Conservation (phyloP, 345 rosid species). For the Sisymbrium altissimum region DNA sequence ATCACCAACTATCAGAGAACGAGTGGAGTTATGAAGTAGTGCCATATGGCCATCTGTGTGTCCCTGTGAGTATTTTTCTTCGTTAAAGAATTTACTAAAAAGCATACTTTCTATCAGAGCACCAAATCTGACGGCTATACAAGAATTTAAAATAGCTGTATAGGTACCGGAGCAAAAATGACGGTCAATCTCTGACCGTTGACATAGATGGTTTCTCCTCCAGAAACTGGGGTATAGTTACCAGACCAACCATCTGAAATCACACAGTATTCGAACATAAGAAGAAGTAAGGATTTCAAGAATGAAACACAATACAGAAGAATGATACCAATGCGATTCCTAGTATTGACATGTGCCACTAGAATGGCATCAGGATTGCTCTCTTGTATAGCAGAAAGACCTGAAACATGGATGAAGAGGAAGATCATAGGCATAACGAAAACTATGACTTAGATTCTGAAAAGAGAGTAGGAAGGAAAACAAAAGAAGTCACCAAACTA, state of each 20-base stretch:
- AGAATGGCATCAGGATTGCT: not conserved
- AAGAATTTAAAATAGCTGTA: not conserved
- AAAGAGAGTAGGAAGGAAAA: not conserved
- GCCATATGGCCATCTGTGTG: slow-evolving; percentile 92
- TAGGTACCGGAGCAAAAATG: slow-evolving; percentile 71
- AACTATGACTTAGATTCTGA: not conserved
- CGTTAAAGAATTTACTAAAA: slow-evolving; percentile 3
- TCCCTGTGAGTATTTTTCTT: slow-evolving; percentile 50
- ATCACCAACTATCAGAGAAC: slow-evolving; percentile 78
- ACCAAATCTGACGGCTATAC: not conserved
- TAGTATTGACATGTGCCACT: slow-evolving; percentile 67
- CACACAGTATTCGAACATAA: slow-evolving; percentile 11
- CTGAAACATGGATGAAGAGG: slow-evolving; percentile 41
- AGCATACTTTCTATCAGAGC: not conserved
- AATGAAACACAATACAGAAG: not conserved
- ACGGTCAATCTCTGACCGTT: slow-evolving; percentile 65
- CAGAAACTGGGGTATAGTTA: slow-evolving; percentile 57
- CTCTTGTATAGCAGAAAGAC: slow-evolving; percentile 73
- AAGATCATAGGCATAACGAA: not conserved
- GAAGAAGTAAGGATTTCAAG: not conserved
- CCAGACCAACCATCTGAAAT: slow-evolving; percentile 70
- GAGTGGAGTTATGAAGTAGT: slow-evolving; percentile 60
- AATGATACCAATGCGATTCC: slow-evolving; percentile 47
- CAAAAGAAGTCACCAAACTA: slow-evolving; percentile 6
- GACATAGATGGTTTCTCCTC: slow-evolving; percentile 73